phyloP scores from a whole-genome alignment of 345 rosid genomes.

The Aquilaria yunnanensis region DNA sequence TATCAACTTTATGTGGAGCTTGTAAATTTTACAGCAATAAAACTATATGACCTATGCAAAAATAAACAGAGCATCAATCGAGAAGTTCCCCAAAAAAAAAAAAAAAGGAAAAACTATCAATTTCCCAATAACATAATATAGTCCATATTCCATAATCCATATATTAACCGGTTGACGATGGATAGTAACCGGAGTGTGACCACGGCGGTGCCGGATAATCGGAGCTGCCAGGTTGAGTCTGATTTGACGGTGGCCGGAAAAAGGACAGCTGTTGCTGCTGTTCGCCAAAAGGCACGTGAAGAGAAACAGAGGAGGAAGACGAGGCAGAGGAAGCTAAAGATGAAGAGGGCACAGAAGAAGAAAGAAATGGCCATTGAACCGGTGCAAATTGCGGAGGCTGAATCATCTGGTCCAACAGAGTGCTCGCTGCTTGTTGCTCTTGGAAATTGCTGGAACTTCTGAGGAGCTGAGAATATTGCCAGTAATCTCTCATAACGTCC shows the following conservation, averaged over 20 bases:
- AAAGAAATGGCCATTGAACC: slow-evolving; percentile 9
- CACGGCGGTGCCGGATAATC: slow-evolving; percentile 24
- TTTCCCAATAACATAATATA: too few species aligned
- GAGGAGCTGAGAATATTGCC: slow-evolving; percentile 42
- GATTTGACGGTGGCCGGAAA: slow-evolving; percentile 20
- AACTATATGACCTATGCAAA: neutral
- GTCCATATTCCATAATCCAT: too few species aligned
- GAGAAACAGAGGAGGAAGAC: slow-evolving; percentile 28
- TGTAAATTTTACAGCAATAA: neutral
- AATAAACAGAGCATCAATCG: neutral
- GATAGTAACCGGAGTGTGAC: slow-evolving; percentile 30
- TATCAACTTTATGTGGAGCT: neutral
- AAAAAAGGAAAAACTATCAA: neutral
- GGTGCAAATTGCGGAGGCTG: slow-evolving; percentile 29
- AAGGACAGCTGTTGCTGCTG: slow-evolving; percentile 29
- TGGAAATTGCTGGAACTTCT: slow-evolving; percentile 31
- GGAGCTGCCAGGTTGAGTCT: slow-evolving; percentile 22
- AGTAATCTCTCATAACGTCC: slow-evolving; percentile 31
- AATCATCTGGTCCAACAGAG: slow-evolving; percentile 27
- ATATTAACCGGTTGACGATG: slow-evolving; percentile 23
- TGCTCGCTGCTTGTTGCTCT: slow-evolving; percentile 16
- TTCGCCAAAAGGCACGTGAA: slow-evolving; percentile 41
- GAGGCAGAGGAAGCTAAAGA: slow-evolving; percentile 11
- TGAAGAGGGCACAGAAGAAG: slow-evolving; percentile 20
- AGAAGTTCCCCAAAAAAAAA: neutral